Percentiles rank a stretch among this genome's conserved stretches.
Conservation (phyloP, 2,329 filamentous ascomycete genomes). For the Penicillium sp. region DNA sequence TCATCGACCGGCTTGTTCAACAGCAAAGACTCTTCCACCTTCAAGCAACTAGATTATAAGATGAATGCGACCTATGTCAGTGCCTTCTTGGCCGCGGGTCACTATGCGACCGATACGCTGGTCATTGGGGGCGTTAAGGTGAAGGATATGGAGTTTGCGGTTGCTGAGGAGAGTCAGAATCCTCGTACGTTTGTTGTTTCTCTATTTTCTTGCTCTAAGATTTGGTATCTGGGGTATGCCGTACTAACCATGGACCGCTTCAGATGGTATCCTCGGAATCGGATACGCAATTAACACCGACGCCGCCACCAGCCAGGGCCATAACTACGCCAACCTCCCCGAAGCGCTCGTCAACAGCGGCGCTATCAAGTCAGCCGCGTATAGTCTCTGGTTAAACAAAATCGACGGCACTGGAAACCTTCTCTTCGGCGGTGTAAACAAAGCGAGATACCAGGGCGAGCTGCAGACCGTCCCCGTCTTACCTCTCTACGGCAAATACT, state of each 20-base stretch:
- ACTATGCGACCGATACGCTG: conserved; percentile 3
- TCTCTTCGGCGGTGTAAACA: conserved; percentile 52
- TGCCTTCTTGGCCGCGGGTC: neutral
- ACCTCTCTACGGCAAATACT: neutral
- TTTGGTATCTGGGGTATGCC: neutral
- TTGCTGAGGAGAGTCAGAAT: neutral
- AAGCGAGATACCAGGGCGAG: neutral
- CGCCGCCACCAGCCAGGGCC: conserved; percentile 26
- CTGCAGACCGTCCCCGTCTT: conserved; percentile 1
- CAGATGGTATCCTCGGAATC: conserved; percentile 6
- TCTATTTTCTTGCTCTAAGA: neutral
- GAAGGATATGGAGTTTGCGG: neutral
- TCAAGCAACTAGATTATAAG: neutral
- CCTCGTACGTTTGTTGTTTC: neutral
- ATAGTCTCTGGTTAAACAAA: conserved; percentile 75
- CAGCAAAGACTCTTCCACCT: neutral
- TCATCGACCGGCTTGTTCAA: neutral
- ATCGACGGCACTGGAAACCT: conserved; percentile 67
- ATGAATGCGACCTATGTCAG: conserved; percentile 5
- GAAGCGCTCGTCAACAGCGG: conserved; percentile 65
- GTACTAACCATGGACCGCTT: neutral
- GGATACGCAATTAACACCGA: neutral
- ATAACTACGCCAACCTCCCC: conserved; percentile 70
- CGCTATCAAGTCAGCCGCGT: conserved; percentile 68
- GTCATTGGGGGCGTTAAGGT: neutral